Evolutionary conservation across 2,329 filamentous ascomycete species (phyloP), one percentile per base, ranked within the genome.

Genomic region (Fusarium tricinctum): DNA sequence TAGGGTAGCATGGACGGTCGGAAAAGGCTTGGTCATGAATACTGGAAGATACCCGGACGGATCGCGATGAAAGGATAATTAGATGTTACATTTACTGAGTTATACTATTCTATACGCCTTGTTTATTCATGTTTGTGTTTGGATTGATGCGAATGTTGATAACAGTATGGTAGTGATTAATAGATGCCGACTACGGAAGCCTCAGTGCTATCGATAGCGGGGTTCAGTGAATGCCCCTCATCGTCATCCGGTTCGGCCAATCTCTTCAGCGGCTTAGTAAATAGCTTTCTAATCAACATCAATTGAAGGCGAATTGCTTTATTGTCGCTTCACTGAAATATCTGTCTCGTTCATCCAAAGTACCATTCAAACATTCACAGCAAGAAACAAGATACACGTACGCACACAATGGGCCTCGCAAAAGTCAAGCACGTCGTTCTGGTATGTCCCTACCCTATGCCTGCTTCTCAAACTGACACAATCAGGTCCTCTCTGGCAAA

Each of bases 401-500:
- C 33, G 14, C 33, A 17, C 33, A 35, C 17, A 9, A 81, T 81
- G 79, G 76, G 79, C 20, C 72, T 81, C 39, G 74, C 75, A 45
- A 90, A 90, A 72, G 86, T 95, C 74, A 91, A 92, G 74, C 89
- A 94, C 76, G 91, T 96, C 67, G 84, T 94, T 69, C 86, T 96
- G 72, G 92, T 93, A 81, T 33, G 83, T 78, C 33, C 33, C 33
- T 54, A 47, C 59, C 43, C 46, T 69, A 47, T 15, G 42, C 30
- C 22, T 30, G 17, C 32, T 43, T 45, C 44, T 1, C 49, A 15
- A 15, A 19, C 58, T 76, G 54, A 76, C 72, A 54, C 14, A 33
- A 39, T 30, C 42, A 89, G 86, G 86, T 95, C 66, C 91, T 99
- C 47, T 98, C 96, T 14, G 96, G 96, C 73, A 99, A 99, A 86